A percentile compares a stretch with the other conserved stretches of the same genome.
Conservation (phyloP, 129 eudicot species). For the sunflower (Helianthus annuus) region HanXRQr2.0-SUNRISE NC_035448.2:34960101-34960600, state of each 20-base stretch:
- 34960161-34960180: slow-evolving; percentile 33
- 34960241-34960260: slow-evolving; percentile 5
- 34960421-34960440: slow-evolving; percentile 19
- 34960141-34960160: slow-evolving; percentile 38
- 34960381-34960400: background rate
- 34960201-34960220: background rate
- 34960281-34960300: slow-evolving; percentile 8
- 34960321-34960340: slow-evolving; percentile 28
- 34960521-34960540: slow-evolving; percentile 10
- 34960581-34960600: background rate
- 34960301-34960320: slow-evolving; percentile 16
- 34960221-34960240: slow-evolving; percentile 10
- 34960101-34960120: slow-evolving; percentile 35
- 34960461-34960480: slow-evolving; percentile 21
- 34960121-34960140: slow-evolving; percentile 26
- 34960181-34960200: slow-evolving; percentile 8
- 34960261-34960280: slow-evolving; percentile 17
- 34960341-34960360: slow-evolving; percentile 21
- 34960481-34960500: slow-evolving; percentile 17
- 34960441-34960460: slow-evolving; percentile 23
- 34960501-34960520: slow-evolving; percentile 17
- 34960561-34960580: slow-evolving; percentile 25
- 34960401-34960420: slow-evolving; percentile 14
- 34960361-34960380: slow-evolving; percentile 14
- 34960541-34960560: slow-evolving; percentile 22